Evolutionary conservation across 176 grass and related monocot genomes (phyloP), one percentile per base, ranked within the genome.

Genomic region (Lolium perenne): DNA sequence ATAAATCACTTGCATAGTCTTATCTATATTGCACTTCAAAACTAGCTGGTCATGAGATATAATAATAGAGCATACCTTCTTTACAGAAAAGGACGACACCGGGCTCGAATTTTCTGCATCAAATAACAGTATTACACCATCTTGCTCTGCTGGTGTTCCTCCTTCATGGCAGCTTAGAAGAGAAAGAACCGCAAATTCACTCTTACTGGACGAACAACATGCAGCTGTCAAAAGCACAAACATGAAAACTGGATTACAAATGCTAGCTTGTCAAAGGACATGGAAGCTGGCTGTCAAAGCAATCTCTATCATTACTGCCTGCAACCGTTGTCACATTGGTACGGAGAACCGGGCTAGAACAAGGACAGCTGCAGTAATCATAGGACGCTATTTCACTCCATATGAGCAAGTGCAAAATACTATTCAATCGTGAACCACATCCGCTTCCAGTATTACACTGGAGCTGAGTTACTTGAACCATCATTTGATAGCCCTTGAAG

Each of bases 91-190:
- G 18, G 85, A 88, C 22, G 85, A 81, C 59, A 94, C 26, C 43
- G 94, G 94, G 53, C 80, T 82, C 25, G 90, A 83, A 79, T 87
- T 87, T 88, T 93, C 97, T 77, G 83, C 93, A 69, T 93, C 11
- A 8, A 99, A 96, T 58, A 99, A 71, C 62, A 99, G 58, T 81
- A 99, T 84, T 71, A 91, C 61, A 38, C 97, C 97, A 89, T 96
- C 80, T 88, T 88, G 85, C 48, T 92, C 82, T 74, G 79, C 74
- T 11, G 17, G 51, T 64, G 62, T 29, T 62, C 75, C 68, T 29
- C 84, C 86, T 77, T 84, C 65, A 45, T 59, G 83, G 60, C 68
- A 88, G 77, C 70, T 95, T 32, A 84, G 58, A 84, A 86, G 75
- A 68, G 86, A 80, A 71, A 98, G 88, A 74, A 99, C 78, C 5